Percentiles rank a stretch among this genome's conserved stretches.
These are phyloP conservation scores for Colletotrichum gloeosporioides DNA, from an alignment of 2,329 filamentous ascomycete genomes.

Conservation along the genomic window DNA sequence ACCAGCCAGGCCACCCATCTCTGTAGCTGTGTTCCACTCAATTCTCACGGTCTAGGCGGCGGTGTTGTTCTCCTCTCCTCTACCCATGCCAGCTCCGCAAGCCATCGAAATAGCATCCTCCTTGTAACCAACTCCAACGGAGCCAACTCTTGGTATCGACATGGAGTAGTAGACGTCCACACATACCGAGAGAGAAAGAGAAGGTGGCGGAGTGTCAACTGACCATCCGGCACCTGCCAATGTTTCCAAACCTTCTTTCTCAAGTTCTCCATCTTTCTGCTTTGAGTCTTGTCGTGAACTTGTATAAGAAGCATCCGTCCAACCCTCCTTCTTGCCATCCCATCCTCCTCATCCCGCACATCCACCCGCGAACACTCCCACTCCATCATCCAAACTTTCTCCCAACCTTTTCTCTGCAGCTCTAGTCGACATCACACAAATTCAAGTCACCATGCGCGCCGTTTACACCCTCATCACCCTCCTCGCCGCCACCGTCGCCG, in stretches of 20 bases:
- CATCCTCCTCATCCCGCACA: constrained; percentile 1
- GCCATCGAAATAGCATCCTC: constrained; percentile 7
- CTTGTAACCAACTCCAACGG: neutral
- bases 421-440: neutral
- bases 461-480: neutral
- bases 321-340: constrained; percentile 1
- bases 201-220: neutral
- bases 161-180: neutral
- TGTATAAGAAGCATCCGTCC: constrained; percentile 5
- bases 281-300: neutral
- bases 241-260: neutral
- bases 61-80: neutral
- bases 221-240: neutral
- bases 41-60: neutral
- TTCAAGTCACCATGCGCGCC: neutral
- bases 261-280: neutral
- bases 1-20: neutral
- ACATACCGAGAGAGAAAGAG: neutral
- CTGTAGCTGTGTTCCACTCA: neutral
- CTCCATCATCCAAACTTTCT: neutral
- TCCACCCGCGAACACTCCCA: neutral
- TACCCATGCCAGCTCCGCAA: neutral
- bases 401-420: neutral
- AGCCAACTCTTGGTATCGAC: neutral
- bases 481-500: constrained; percentile 3